These are phyloP conservation scores for Stenocarpella maydis DNA, from an alignment of 2,329 filamentous ascomycete genomes.

Conservation along the genomic window DNA sequence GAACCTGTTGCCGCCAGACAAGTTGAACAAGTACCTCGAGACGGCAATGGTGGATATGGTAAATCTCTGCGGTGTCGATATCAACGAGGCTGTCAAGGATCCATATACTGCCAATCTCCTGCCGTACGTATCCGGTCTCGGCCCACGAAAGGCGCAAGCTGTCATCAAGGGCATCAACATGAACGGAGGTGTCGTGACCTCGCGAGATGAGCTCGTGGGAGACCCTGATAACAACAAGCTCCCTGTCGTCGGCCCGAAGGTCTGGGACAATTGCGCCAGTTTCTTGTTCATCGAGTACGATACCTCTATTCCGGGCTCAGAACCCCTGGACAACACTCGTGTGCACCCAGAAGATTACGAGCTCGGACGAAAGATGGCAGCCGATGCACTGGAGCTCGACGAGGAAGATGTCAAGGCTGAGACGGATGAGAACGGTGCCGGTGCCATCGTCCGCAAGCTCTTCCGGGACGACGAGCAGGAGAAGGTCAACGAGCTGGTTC, in stretches of 20 bases:
- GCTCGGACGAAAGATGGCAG: slow-evolving; percentile 96
- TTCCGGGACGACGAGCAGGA: slow-evolving; percentile 94
- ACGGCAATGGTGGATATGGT: slow-evolving; percentile 99
- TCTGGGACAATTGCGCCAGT: slow-evolving; percentile 97
- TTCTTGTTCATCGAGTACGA: slow-evolving; percentile 93
- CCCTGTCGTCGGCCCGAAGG: slow-evolving; percentile 84
- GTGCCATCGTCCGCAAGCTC: slow-evolving; percentile 92
- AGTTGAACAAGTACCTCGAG: slow-evolving; percentile 85
- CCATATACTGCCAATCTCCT: slow-evolving; percentile 85
- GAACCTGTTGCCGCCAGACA: slow-evolving; percentile 85
- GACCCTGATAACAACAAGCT: slow-evolving; percentile 81
- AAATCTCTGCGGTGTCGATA: slow-evolving; percentile 93
- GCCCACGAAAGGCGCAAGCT: slow-evolving; percentile 87
- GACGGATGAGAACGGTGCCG: slow-evolving; percentile 86
- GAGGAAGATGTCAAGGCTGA: slow-evolving; percentile 98
- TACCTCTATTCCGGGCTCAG: slow-evolving; percentile 79
- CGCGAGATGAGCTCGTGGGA: slow-evolving; percentile 86
- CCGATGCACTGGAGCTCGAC: slow-evolving; percentile 93
- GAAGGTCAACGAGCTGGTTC: slow-evolving; percentile 92
- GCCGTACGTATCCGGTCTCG: slow-evolving; percentile 89
- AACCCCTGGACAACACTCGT: slow-evolving; percentile 95
- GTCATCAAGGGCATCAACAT: slow-evolving; percentile 89
- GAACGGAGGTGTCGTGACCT: slow-evolving; percentile 86
- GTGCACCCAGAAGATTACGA: slow-evolving; percentile 99
- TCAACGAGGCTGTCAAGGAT: slow-evolving; percentile 89